Base-by-base conservation (phyloP, 768 basidiomycete genomes). In the Russula emetica region DNA sequence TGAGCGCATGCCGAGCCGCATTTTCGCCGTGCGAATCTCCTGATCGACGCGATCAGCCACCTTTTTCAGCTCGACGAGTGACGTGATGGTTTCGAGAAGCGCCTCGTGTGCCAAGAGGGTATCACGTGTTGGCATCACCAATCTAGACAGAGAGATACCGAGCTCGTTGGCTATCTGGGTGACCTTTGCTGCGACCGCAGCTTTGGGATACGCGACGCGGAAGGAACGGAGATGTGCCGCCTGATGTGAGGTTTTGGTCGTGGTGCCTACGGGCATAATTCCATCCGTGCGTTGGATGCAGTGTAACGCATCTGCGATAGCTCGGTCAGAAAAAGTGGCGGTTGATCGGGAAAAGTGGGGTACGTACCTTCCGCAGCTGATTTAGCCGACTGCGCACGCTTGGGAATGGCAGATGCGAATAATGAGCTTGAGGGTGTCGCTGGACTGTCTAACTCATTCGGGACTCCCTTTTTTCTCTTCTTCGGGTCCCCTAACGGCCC, bases 101-200 rank as follows among this genome's bases (percentile, higher is more conserved):
- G 79, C 77, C 66, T 97, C 94, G 22, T 94, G 78, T 68, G 83
- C 83, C 58, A 82, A 78, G 58, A 87, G 79, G 67, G 94, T 97
- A 28, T 86, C 85, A 44, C 85, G 81, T 2, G 97, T 98, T 20
- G 97, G 97, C 94, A 98, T 98, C 64, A 96, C 90, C 55, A 99
- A 81, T 13, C 89, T 85, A 18, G 81, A 82, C 60, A 85, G 79
- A 18, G 82, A 81, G 13, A 97, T 77, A 16, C 88, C 87, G 13
- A 95, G 79, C 74, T 98, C 94, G 8, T 80, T 72, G 18, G 98
- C 80, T 16, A 87, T 81, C 63, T 88, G 85, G 10, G 85, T 79
- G 69, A 98, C 84, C 71, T 94, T 92, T 18, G 85, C 84, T 2
- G 85, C 82, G 26, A 87, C 79, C 44, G 85, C 80, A 5, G 86